Evolutionary conservation across 1,284 basidiomycete genomes (phyloP).

Genomic region (Somion occarium): DNA sequence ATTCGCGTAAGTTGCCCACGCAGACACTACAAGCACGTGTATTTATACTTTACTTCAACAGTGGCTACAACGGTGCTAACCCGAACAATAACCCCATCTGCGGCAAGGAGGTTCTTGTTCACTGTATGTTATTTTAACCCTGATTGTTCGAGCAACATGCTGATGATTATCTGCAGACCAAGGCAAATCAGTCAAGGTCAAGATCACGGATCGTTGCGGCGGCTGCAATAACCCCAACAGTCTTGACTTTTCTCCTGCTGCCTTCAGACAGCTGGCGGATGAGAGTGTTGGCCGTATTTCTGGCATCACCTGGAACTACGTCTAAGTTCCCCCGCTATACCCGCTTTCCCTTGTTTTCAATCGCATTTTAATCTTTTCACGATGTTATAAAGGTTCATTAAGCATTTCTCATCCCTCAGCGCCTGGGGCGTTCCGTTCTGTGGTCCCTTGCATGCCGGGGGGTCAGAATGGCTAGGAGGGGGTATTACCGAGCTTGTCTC

Average conservation of each 20-base stretch:
- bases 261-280: conserved; percentile 34
- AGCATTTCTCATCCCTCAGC: conserved; percentile 1
- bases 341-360: conserved; percentile 2
- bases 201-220: conserved; percentile 38
- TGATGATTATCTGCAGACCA: conserved; percentile 23
- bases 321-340: conserved; percentile 20
- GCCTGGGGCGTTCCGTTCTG: conserved; percentile 8
- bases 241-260: conserved; percentile 38
- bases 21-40: background rate
- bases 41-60: background rate
- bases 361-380: conserved; percentile 1
- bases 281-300: conserved; percentile 12
- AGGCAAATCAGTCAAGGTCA: conserved; percentile 32
- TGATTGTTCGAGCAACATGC: too few species aligned
- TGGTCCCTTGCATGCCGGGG: background rate
- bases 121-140: conserved; percentile 26
- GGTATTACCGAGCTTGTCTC: conserved; percentile 1
- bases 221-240: conserved; percentile 35
- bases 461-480: conserved; percentile 4
- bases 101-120: conserved; percentile 32
- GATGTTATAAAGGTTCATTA: background rate
- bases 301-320: conserved; percentile 21
- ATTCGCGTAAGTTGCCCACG: conserved; percentile 42
- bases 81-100: conserved; percentile 43
- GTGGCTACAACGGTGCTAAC: conserved; percentile 31